These are phyloP conservation scores for Lachnellula suecica DNA, from an alignment of 2,329 filamentous ascomycete genomes.

Conservation along the genomic window DNA sequence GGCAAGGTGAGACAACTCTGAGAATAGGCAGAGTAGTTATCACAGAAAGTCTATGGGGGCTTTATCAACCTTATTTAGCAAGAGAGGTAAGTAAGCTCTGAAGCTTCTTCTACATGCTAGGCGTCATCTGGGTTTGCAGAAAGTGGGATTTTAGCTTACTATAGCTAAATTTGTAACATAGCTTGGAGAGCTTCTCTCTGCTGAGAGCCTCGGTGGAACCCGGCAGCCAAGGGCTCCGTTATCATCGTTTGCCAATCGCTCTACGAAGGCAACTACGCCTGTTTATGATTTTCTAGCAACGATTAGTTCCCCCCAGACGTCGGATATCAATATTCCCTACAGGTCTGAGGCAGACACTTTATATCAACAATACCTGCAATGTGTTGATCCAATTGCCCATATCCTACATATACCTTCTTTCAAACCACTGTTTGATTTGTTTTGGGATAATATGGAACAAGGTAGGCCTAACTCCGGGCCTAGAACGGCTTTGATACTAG, in stretches of 20 bases:
- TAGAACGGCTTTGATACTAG: neutral
- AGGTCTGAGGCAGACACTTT: neutral
- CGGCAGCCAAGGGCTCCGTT: too few species aligned
- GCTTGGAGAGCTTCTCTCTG: neutral
- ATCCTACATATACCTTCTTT: neutral
- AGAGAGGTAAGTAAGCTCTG: neutral
- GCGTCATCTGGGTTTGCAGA: too few species aligned
- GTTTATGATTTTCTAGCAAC: neutral
- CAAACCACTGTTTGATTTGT: neutral
- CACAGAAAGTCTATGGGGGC: neutral
- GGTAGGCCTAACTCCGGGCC: neutral
- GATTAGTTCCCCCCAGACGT: neutral
- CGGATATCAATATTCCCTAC: neutral
- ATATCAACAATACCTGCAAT: neutral
- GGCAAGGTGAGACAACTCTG: neutral
- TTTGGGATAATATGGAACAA: neutral
- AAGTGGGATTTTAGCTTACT: too few species aligned
- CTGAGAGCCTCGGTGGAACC: too few species aligned
- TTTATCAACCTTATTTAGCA: neutral
- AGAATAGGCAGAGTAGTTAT: neutral
- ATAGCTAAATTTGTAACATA: too few species aligned
- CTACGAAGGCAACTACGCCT: neutral
- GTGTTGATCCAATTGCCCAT: neutral
- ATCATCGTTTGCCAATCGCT: neutral
- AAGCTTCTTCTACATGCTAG: too few species aligned